Conservation (phyloP, 192 early-diverging fungal genomes). For the Chytriomyces sp. region DNA sequence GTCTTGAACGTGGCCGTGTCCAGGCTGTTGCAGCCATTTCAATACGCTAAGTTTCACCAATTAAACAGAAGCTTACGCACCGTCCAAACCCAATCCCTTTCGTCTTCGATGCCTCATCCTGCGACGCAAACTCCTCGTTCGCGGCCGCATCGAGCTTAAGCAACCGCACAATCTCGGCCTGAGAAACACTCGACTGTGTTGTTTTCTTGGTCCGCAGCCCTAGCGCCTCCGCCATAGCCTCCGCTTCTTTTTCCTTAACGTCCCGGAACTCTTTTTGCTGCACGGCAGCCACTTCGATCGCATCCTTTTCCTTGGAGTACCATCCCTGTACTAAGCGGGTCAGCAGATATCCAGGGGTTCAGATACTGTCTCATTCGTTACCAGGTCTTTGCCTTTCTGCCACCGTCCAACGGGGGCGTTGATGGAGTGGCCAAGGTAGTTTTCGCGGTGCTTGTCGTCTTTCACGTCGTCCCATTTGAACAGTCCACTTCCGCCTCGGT, state of each 20-base stretch:
- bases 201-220: conserved; percentile 28
- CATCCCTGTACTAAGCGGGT: conserved; percentile 48
- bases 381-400: conserved; percentile 58
- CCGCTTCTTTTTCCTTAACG: conserved; percentile 39
- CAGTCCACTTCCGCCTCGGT: conserved; percentile 43
- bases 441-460: conserved; percentile 73
- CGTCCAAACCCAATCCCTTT: conserved; percentile 45
- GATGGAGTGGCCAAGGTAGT: conserved; percentile 82
- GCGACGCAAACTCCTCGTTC: conserved; percentile 4
- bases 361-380: background rate
- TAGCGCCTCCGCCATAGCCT: conserved; percentile 48
- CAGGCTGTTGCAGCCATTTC: too few relatives aligned
- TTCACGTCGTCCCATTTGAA: conserved; percentile 51
- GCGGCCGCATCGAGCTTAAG: conserved; percentile 31
- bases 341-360: background rate
- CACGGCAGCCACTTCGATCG: too few relatives aligned
- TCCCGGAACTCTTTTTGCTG: conserved; percentile 31
- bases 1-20: conserved; percentile 23
- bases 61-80: too few relatives aligned
- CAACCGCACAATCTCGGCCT: conserved; percentile 37
- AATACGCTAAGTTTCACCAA: too few relatives aligned
- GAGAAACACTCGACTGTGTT: conserved; percentile 12
- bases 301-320: conserved; percentile 67
- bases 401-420: conserved; percentile 79
- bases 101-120: conserved; percentile 8